A percentile compares a stretch with the other conserved stretches of the same genome.
Evolutionary conservation across 164 flowering plant species (phyloP).

Genomic region (Annona squamosa): DNA sequence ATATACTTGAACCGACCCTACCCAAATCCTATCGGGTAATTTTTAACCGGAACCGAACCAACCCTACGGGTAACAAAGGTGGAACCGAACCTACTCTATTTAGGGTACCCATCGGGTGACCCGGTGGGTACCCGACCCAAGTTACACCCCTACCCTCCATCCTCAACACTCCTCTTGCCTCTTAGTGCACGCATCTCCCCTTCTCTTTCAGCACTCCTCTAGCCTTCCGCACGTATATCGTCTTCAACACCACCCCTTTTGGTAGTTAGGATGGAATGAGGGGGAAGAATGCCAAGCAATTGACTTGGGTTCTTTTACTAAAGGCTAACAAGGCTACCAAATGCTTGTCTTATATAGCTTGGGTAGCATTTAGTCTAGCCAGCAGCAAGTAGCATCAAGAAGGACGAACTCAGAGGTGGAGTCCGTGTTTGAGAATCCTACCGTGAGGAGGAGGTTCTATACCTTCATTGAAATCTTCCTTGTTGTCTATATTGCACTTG

Average conservation of each 20-base stretch:
- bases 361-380: slow-evolving; percentile 45
- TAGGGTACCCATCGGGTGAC: too few species aligned
- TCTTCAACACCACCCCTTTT: background rate
- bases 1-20: too few species aligned
- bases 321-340: slow-evolving; percentile 94
- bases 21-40: too few species aligned
- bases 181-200: too few species aligned
- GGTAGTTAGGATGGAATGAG: slow-evolving; percentile 30
- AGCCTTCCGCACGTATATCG: too few species aligned
- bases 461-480: slow-evolving; percentile 55
- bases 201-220: too few species aligned
- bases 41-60: too few species aligned
- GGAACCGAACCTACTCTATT: too few species aligned
- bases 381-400: slow-evolving; percentile 70
- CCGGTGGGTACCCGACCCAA: too few species aligned
- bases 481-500: slow-evolving; percentile 42
- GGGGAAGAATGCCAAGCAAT: slow-evolving; percentile 85
- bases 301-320: slow-evolving; percentile 92
- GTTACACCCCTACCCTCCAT: too few species aligned
- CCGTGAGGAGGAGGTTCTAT: slow-evolving; percentile 45
- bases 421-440: slow-evolving; percentile 27
- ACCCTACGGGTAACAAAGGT: too few species aligned
- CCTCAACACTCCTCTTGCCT: too few species aligned
- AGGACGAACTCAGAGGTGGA: slow-evolving; percentile 50
- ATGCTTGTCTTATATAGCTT: slow-evolving; percentile 67